These are phyloP conservation scores for Hyaloscypha variabilis DNA, from an alignment of 495 filamentous ascomycete species.

Conservation along the genomic window DNA sequence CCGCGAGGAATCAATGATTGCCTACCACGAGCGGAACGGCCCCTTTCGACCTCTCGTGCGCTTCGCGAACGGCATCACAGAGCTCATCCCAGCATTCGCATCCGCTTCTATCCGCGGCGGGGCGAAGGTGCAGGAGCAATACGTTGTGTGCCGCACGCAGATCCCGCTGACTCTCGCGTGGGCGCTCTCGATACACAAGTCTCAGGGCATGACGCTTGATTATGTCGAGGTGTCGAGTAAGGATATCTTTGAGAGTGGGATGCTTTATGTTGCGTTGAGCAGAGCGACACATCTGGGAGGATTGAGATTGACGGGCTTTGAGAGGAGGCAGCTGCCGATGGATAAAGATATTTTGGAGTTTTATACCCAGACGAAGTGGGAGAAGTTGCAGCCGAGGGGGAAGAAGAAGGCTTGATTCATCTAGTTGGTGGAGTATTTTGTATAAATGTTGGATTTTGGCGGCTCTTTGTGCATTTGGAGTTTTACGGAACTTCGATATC, in stretches of 20 bases:
- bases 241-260: conserved; percentile 41
- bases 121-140: background rate
- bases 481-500: background rate
- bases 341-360: conserved; percentile 28
- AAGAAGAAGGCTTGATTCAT: background rate
- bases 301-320: conserved; percentile 38
- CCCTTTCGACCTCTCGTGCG: conserved; percentile 37
- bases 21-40: conserved; percentile 13
- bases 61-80: conserved; percentile 33
- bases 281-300: conserved; percentile 39
- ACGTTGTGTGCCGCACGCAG: conserved; percentile 40
- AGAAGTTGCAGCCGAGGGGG: conserved; percentile 5
- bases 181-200: conserved; percentile 51
- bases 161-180: conserved; percentile 47
- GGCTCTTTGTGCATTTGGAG: background rate
- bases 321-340: conserved; percentile 11
- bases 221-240: conserved; percentile 40
- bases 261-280: conserved; percentile 47
- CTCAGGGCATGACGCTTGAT: conserved; percentile 48
- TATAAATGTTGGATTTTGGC: background rate
- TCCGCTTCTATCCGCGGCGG: conserved; percentile 13
- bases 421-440: background rate
- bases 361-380: conserved; percentile 26
- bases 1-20: background rate
- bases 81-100: conserved; percentile 25